Evolutionary conservation across 202 grass and related monocot species (phyloP).

Genomic region (Miscanthus sacchariflorus): DNA sequence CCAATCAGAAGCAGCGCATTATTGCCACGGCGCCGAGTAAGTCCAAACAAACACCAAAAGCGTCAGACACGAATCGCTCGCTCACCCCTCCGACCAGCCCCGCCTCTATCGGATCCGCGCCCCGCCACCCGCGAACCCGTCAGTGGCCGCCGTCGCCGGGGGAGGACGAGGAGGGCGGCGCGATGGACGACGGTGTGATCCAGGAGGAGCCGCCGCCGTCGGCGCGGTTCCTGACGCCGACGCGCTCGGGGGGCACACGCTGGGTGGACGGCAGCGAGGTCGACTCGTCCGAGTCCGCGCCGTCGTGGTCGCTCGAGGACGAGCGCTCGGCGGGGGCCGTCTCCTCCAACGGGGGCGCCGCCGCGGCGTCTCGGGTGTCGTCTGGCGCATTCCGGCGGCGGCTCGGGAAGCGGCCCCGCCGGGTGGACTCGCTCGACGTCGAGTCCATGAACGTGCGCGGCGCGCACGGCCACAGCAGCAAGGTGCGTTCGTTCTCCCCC

Average conservation of each 20-base stretch:
- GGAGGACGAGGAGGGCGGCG: background rate
- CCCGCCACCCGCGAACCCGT: background rate
- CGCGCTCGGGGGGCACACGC: slow-evolving; percentile 60
- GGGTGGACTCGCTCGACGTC: slow-evolving; percentile 92
- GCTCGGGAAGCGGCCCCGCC: slow-evolving; percentile 63
- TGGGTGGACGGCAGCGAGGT: slow-evolving; percentile 99
- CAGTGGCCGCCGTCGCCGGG: slow-evolving; percentile 2
- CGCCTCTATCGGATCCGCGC: slow-evolving; percentile 23
- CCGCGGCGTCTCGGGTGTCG: slow-evolving; percentile 16
- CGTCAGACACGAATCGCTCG: background rate
- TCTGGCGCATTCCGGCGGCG: slow-evolving; percentile 66
- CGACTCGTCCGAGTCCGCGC: slow-evolving; percentile 84
- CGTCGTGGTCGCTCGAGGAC: slow-evolving; percentile 60
- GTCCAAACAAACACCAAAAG: slow-evolving; percentile 1
- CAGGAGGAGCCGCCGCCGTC: slow-evolving; percentile 62
- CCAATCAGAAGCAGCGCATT: slow-evolving; percentile 10
- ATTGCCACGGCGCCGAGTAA: background rate
- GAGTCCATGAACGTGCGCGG: slow-evolving; percentile 82
- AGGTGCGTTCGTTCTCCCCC: slow-evolving; percentile 54
- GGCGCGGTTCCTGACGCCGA: slow-evolving; percentile 24
- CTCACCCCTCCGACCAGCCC: background rate
- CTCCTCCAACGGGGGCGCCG: too few species aligned
- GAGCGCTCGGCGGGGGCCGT: background rate
- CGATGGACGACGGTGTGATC: slow-evolving; percentile 75
- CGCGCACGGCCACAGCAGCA: slow-evolving; percentile 55